Base-by-base conservation (phyloP, 768 basidiomycete genomes). In the Guyanaporus albipodus region DNA sequence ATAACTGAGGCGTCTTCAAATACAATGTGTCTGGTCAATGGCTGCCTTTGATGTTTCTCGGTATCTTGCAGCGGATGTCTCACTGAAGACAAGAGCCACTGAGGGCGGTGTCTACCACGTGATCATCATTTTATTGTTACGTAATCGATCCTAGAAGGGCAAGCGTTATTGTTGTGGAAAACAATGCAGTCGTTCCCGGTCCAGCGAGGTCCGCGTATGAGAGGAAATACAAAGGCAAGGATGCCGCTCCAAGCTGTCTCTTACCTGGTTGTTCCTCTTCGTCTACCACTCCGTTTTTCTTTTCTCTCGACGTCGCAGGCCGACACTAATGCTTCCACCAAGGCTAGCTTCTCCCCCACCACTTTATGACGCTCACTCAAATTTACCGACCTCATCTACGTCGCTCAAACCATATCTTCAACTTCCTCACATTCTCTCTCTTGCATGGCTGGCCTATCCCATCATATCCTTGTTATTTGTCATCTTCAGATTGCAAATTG, bases 371-470 rank as follows among this genome's bases (percentile, higher is more conserved):
- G 61, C 74, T 70, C 68, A 54, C 64, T 75, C 74, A 24, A 60
- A 62, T 22, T 37, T 50, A 46, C 59, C 33, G 22, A 54, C 53
- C 28, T 51, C 62, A 31, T 46, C 61, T 38, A 69, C 59, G 38
- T 62, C 70, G 15, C 81, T 93, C 47, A 83, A 76, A 50, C 89
- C 92, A 8, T 94, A 94, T 66, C 83, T 97, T 39, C 76, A 82
- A 54, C 84, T 93, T 28, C 75, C 82, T 23, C 83, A 94, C 58
- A 76, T 91, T 37, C 78, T 95, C 24, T 91, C 91, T 19, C 79
- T 95, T 11, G 78, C 88, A 61, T 89, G 91, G 85, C 85, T 97
- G 31, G 90, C 92, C 8, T 92, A 91, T 54, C 91, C 91, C 26
- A 83, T 96, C 23, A 70, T 95, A 33, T 94, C 92, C 21, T 80